Percentiles rank a stretch among this genome's conserved stretches.
Evolutionary conservation across 2,329 filamentous ascomycete genomes (phyloP).

Genomic region (Exophiala viscosa): DNA sequence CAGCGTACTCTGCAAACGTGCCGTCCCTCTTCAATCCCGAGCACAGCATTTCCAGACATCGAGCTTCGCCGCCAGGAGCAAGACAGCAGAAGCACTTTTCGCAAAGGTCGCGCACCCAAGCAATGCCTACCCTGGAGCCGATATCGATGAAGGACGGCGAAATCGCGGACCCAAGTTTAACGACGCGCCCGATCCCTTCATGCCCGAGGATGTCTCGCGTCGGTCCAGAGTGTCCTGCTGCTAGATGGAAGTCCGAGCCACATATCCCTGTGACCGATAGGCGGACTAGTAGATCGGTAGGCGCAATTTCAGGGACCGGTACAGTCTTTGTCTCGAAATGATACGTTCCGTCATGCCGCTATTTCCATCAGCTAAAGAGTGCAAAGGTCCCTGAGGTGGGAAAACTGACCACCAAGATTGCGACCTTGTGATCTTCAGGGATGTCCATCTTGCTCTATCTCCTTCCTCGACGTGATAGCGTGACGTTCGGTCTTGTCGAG

Average conservation of each 20-base stretch:
- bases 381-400: not conserved
- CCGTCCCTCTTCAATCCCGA: conserved; percentile 32
- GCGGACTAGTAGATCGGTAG: conserved; percentile 52
- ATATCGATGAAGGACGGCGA: conserved; percentile 24
- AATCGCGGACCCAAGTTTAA: conserved; percentile 37
- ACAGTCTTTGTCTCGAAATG: conserved; percentile 19
- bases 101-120: conserved; percentile 40
- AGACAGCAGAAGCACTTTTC: conserved; percentile 36
- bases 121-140: conserved; percentile 35
- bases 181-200: conserved; percentile 44
- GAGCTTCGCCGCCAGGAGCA: conserved; percentile 19
- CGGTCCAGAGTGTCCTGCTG: conserved; percentile 38
- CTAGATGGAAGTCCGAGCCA: conserved; percentile 55
- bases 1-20: conserved; percentile 40
- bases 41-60: conserved; percentile 11
- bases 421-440: conserved; percentile 10
- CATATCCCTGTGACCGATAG: conserved; percentile 58
- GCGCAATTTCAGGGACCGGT: conserved; percentile 30
- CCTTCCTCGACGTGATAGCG: too few relatives aligned
- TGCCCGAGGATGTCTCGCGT: conserved; percentile 45
- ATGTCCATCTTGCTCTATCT: conserved; percentile 1
- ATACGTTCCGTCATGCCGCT: conserved; percentile 10
- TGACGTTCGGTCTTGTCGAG: too few relatives aligned
- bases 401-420: conserved; percentile 6
- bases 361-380: not conserved